Evolutionary conservation across 164 flowering plant genomes (phyloP).

Genomic region (Macadamia tetraphylla): DNA sequence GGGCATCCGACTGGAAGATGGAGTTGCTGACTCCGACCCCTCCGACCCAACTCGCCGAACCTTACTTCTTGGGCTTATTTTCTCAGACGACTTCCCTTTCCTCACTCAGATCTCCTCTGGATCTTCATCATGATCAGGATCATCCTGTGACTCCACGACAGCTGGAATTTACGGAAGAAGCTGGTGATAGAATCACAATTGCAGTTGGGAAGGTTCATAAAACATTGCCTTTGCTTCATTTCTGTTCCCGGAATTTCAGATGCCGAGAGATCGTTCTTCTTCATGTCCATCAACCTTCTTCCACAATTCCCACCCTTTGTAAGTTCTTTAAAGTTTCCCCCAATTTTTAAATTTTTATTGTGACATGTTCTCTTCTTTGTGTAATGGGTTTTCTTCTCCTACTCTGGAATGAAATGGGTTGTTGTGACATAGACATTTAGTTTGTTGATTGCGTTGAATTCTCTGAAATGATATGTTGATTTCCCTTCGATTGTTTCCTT

Average conservation of each 20-base stretch:
- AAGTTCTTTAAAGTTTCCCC: slow-evolving; percentile 10
- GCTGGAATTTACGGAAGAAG: slow-evolving; percentile 34
- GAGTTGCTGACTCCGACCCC: slow-evolving; percentile 33
- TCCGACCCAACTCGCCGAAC: slow-evolving; percentile 18
- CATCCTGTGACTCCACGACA: slow-evolving; percentile 8
- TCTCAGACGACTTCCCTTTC: slow-evolving; percentile 16
- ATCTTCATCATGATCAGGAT: neutral
- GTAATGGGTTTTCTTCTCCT: too few species aligned
- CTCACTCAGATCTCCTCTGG: too few species aligned
- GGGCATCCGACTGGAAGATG: slow-evolving; percentile 18
- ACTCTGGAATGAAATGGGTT: too few species aligned
- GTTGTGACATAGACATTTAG: too few species aligned
- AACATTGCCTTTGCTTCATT: slow-evolving; percentile 41
- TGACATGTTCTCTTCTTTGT: neutral
- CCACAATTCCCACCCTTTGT: slow-evolving; percentile 68
- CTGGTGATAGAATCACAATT: slow-evolving; percentile 35
- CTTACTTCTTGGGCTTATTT: slow-evolving; percentile 17
- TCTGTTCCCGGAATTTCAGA: slow-evolving; percentile 42
- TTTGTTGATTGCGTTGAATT: neutral
- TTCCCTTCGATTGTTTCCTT: neutral
- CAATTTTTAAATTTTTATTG: neutral
- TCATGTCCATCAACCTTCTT: slow-evolving; percentile 75
- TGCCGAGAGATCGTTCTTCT: slow-evolving; percentile 36
- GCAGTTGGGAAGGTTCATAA: slow-evolving; percentile 62
- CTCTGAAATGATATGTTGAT: neutral